Percentiles rank a stretch among this genome's conserved stretches.
These are phyloP conservation scores for Backusella luteola DNA, from an alignment of 192 early-diverging fungal genomes.

Conservation along the genomic window DNA sequence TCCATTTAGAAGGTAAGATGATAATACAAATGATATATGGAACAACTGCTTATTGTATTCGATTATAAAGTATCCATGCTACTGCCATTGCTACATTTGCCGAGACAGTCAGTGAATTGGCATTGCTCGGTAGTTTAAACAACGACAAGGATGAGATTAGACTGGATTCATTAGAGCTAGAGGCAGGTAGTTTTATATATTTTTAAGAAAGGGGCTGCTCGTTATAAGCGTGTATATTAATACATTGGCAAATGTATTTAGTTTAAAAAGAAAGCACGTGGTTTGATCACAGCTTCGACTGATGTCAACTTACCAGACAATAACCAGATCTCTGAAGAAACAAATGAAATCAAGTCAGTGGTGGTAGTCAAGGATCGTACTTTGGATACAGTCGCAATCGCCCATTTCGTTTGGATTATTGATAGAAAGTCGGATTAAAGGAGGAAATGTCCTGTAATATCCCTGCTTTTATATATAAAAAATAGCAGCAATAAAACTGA, in stretches of 20 bases:
- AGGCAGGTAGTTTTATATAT: constrained; percentile 32
- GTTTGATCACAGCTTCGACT: constrained; percentile 38
- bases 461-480: neutral
- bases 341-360: neutral
- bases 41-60: no score
- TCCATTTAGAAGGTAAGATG: constrained; percentile 40
- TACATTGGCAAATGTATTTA: neutral
- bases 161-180: constrained; percentile 44
- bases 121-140: constrained; percentile 41
- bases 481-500: neutral
- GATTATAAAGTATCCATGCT: constrained; percentile 40
- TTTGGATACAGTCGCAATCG: constrained; percentile 47
- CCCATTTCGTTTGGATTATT: constrained; percentile 43
- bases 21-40: neutral
- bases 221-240: neutral
- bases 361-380: constrained; percentile 48
- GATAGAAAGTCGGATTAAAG: constrained; percentile 34
- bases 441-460: neutral
- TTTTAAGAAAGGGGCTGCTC: neutral
- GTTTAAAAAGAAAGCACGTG: constrained; percentile 43
- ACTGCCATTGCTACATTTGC: constrained; percentile 54
- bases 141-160: constrained; percentile 43
- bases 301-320: constrained; percentile 22
- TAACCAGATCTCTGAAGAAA: neutral
- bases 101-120: constrained; percentile 50